phyloP scores from a whole-genome alignment of 2,329 filamentous ascomycete genomes.

The Pseudogymnoascus destructans region DNA sequence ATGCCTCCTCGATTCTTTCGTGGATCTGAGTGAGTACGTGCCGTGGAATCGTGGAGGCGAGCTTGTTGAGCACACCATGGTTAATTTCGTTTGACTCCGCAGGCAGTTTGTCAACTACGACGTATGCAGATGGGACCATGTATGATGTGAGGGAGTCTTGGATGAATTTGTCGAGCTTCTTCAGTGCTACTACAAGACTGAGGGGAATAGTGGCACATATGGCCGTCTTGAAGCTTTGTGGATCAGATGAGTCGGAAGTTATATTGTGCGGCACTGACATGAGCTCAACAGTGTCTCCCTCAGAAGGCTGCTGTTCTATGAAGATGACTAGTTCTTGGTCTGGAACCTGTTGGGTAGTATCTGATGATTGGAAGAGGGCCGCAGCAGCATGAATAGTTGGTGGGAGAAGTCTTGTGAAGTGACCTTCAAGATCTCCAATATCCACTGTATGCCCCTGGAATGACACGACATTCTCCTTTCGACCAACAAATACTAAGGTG shows the following conservation, averaged over 20 bases:
- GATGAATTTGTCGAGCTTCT: slow-evolving; percentile 31
- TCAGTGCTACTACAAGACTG: slow-evolving; percentile 27
- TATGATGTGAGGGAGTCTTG: slow-evolving; percentile 33
- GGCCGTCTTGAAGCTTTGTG: slow-evolving; percentile 15
- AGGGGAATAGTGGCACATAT: slow-evolving; percentile 19
- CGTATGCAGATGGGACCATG: slow-evolving; percentile 34
- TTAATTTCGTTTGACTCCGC: slow-evolving; percentile 21
- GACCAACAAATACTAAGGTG: slow-evolving; percentile 21
- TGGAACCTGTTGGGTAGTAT: background rate
- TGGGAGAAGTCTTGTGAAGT: slow-evolving; percentile 28
- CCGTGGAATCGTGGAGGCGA: slow-evolving; percentile 22
- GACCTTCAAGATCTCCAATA: slow-evolving; percentile 29
- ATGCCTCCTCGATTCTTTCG: slow-evolving; percentile 23
- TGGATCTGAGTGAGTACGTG: slow-evolving; percentile 19
- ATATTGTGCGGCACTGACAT: slow-evolving; percentile 18
- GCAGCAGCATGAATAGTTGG: slow-evolving; percentile 20
- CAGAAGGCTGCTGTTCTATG: slow-evolving; percentile 23
- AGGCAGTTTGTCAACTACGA: slow-evolving; percentile 30
- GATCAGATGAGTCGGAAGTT: background rate
- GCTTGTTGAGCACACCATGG: slow-evolving; percentile 25
- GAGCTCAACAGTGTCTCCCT: slow-evolving; percentile 23
- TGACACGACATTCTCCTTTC: slow-evolving; percentile 21
- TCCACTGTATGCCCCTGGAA: slow-evolving; percentile 30
- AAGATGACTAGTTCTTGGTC: slow-evolving; percentile 24
- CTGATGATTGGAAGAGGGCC: slow-evolving; percentile 19